These are phyloP conservation scores for Phaffomyces opuntiae DNA, from an alignment of 805 yeast species.

Conservation along the genomic window DNA sequence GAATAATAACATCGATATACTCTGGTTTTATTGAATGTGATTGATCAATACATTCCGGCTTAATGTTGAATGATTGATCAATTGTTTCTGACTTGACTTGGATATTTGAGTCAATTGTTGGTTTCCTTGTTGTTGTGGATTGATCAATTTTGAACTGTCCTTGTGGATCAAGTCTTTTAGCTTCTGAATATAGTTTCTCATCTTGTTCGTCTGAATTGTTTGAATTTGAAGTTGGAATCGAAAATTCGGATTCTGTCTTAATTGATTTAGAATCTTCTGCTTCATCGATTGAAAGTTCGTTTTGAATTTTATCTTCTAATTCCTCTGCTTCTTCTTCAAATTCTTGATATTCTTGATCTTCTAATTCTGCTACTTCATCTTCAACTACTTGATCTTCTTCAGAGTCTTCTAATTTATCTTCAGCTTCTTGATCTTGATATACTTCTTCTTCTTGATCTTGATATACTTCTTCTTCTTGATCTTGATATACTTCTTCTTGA, in stretches of 20 bases:
- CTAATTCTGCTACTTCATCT: background rate
- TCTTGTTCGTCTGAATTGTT: background rate
- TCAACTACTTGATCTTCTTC: conserved; percentile 1
- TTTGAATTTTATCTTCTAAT: background rate
- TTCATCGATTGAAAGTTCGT: conserved; percentile 1
- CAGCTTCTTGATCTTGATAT: background rate
- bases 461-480: background rate
- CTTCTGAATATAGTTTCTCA: background rate
- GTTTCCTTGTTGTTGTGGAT: background rate
- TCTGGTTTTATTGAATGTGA: background rate
- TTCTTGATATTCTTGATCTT: background rate
- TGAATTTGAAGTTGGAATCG: conserved; percentile 1
- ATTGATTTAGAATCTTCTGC: background rate
- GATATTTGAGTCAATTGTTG: background rate
- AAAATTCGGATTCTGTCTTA: background rate
- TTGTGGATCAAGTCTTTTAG: background rate
- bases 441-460: background rate
- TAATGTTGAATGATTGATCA: conserved; percentile 3
- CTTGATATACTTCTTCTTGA: background rate
- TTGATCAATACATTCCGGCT: background rate
- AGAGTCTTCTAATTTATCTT: conserved; percentile 1
- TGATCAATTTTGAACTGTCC: background rate
- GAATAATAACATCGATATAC: conserved; percentile 1
- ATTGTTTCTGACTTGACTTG: background rate
- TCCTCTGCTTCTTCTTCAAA: background rate